These are phyloP conservation scores for Alternaria rosae DNA, from an alignment of 2,329 filamentous ascomycete genomes.

Conservation along the genomic window DNA sequence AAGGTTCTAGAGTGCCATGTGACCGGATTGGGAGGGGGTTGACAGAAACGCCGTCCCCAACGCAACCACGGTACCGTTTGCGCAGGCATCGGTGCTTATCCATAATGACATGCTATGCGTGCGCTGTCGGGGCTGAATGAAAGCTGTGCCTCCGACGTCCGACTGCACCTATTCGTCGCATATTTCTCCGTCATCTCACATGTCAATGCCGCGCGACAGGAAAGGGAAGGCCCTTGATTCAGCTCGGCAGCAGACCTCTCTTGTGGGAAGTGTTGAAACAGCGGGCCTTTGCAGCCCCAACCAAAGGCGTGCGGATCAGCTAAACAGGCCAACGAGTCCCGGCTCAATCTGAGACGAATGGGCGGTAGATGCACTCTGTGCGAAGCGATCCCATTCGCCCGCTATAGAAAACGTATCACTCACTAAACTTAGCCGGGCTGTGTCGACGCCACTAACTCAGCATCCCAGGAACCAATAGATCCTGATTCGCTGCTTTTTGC, in stretches of 20 bases:
- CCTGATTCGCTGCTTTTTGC: conserved; percentile 28
- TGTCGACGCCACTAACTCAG: conserved; percentile 13
- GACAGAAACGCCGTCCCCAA: conserved; percentile 8
- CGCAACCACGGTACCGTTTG: conserved; percentile 12
- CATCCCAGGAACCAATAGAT: conserved; percentile 11
- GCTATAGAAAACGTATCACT: conserved; percentile 21
- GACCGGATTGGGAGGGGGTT: conserved; percentile 11
- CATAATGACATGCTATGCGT: not conserved
- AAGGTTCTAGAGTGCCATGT: not conserved
- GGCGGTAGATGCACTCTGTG: conserved; percentile 23
- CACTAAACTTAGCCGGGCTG: conserved; percentile 25
- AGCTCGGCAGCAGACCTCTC: conserved; percentile 14
- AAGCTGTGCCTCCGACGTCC: conserved; percentile 4
- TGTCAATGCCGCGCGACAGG: conserved; percentile 24
- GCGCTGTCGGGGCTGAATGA: not conserved
- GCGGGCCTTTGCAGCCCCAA: conserved; percentile 18
- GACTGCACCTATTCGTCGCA: not conserved
- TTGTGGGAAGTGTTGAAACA: conserved; percentile 32
- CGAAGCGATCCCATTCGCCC: conserved; percentile 22
- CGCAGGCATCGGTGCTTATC: conserved; percentile 11
- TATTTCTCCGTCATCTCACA: conserved; percentile 4
- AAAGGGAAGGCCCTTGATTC: conserved; percentile 15
- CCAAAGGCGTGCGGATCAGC: conserved; percentile 16
- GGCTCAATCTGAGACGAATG: conserved; percentile 36
- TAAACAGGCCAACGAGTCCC: conserved; percentile 22